These are phyloP conservation scores for Delonix regia DNA, from an alignment of 306 rosid species.

Conservation along the genomic window DNA sequence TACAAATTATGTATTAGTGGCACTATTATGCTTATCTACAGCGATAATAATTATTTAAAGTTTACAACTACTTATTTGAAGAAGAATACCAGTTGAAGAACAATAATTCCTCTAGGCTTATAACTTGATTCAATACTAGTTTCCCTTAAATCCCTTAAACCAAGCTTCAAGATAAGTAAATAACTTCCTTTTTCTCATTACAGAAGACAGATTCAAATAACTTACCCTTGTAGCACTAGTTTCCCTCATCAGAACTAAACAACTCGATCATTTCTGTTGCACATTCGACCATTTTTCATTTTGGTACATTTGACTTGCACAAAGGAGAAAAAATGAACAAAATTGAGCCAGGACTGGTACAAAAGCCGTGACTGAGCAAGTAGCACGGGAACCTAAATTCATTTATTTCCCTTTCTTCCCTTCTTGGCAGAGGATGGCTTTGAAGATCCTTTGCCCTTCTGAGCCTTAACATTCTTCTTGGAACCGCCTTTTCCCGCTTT, in stretches of 20 bases:
- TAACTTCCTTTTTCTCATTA: too few relatives aligned
- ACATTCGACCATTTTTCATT: neutral
- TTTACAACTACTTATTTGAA: too few relatives aligned
- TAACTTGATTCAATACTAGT: too few relatives aligned
- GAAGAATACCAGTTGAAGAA: too few relatives aligned
- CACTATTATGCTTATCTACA: too few relatives aligned
- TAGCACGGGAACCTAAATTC: slow-evolving; percentile 32
- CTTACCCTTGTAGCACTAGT: neutral
- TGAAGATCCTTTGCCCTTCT: slow-evolving; percentile 61
- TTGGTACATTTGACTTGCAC: neutral
- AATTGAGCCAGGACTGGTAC: too few relatives aligned
- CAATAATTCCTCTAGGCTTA: too few relatives aligned
- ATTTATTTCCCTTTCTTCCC: slow-evolving; percentile 53
- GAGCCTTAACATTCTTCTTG: slow-evolving; percentile 50
- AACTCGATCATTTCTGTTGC: neutral
- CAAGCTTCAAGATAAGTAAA: too few relatives aligned
- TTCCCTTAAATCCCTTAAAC: too few relatives aligned
- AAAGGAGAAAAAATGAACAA: too few relatives aligned
- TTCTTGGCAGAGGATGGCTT: slow-evolving; percentile 49
- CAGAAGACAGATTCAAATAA: neutral
- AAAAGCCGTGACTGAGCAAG: neutral
- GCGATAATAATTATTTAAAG: too few relatives aligned
- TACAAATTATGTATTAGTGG: too few relatives aligned
- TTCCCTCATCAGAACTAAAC: neutral
- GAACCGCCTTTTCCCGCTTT: slow-evolving; percentile 56